A percentile compares a stretch with the other conserved stretches of the same genome.
Evolutionary conservation across 257 asterid species (phyloP).

Genomic region (Jacaranda copaia): DNA sequence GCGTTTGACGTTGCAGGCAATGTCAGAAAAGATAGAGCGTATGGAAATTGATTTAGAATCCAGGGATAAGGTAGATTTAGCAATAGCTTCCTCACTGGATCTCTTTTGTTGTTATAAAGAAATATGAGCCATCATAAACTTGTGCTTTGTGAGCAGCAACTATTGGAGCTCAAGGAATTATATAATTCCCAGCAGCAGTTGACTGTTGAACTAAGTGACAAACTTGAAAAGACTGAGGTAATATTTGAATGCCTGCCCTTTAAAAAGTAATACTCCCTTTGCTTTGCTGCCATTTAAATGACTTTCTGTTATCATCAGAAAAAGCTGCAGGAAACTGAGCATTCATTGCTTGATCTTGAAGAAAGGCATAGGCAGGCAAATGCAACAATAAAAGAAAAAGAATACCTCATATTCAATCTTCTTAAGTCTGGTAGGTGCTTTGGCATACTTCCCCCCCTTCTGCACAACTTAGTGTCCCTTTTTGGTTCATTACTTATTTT

Average conservation of each 20-base stretch:
- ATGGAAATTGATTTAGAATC: slow-evolving; percentile 93
- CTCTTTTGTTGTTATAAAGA: slow-evolving; percentile 13
- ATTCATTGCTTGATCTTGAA: slow-evolving; percentile 87
- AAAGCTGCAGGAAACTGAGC: slow-evolving; percentile 90
- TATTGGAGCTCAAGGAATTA: slow-evolving; percentile 81
- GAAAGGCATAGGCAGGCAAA: slow-evolving; percentile 90
- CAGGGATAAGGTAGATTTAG: slow-evolving; percentile 83
- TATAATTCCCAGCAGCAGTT: slow-evolving; percentile 82
- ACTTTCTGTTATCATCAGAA: slow-evolving; percentile 57
- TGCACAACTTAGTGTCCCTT: slow-evolving; percentile 9
- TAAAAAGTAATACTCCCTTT: background rate
- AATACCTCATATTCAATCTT: slow-evolving; percentile 86
- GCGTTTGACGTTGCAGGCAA: slow-evolving; percentile 57
- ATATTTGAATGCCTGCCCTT: slow-evolving; percentile 20
- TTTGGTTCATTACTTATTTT: slow-evolving; percentile 13
- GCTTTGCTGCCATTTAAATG: slow-evolving; percentile 38
- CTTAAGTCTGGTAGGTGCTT: slow-evolving; percentile 82
- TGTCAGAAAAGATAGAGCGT: slow-evolving; percentile 93
- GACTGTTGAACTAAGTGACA: slow-evolving; percentile 71
- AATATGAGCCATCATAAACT: slow-evolving; percentile 9
- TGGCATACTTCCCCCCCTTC: slow-evolving; percentile 3
- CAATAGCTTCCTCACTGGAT: slow-evolving; percentile 26
- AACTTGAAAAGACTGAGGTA: slow-evolving; percentile 94
- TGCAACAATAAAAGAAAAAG: slow-evolving; percentile 92
- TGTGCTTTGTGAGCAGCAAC: slow-evolving; percentile 64